These are phyloP conservation scores for Teratosphaeriaceae sp. DNA, from an alignment of 2,329 filamentous ascomycete species.

Conservation along the genomic window DNA sequence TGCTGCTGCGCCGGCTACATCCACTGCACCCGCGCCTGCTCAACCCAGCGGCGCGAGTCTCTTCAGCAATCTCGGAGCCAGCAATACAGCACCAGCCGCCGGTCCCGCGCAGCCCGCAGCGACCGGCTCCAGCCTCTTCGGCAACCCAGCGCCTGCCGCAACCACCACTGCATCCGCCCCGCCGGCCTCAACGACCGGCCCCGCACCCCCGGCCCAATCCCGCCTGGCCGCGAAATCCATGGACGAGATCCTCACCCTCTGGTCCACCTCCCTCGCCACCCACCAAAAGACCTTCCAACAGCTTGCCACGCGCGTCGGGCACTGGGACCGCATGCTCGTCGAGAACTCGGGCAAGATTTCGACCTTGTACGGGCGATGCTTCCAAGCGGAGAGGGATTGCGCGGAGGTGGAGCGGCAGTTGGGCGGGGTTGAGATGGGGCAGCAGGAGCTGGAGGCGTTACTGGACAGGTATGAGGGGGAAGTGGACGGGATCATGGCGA, in stretches of 20 bases:
- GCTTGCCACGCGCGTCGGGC: slow-evolving; percentile 77
- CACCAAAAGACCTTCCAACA: slow-evolving; percentile 96
- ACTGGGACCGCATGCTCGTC: slow-evolving; percentile 87
- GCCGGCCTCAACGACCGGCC: slow-evolving; percentile 55
- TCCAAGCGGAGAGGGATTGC: slow-evolving; percentile 88
- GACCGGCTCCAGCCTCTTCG: slow-evolving; percentile 9
- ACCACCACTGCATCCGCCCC: slow-evolving; percentile 3
- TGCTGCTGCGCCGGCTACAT: neutral
- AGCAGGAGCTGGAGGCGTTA: slow-evolving; percentile 82
- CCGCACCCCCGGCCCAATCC: slow-evolving; percentile 71
- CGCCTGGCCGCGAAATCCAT: slow-evolving; percentile 97
- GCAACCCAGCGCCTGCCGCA: slow-evolving; percentile 1
- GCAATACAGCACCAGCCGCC: neutral
- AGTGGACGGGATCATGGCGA: slow-evolving; percentile 81
- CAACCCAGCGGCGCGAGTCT: too few species aligned
- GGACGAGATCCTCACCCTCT: slow-evolving; percentile 96
- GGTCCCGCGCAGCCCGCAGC: slow-evolving; percentile 2
- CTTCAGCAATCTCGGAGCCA: slow-evolving; percentile 3
- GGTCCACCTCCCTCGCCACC: slow-evolving; percentile 90
- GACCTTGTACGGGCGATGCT: slow-evolving; percentile 83
- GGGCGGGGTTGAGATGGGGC: slow-evolving; percentile 80
- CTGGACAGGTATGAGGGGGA: slow-evolving; percentile 87
- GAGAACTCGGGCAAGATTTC: slow-evolving; percentile 94
- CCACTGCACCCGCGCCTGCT: too few species aligned
- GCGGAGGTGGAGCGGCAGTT: slow-evolving; percentile 92